A percentile compares a stretch with the other conserved stretches of the same genome.
Conservation (phyloP, 2,329 filamentous ascomycete genomes). For the Xylariaceae sp. region DNA sequence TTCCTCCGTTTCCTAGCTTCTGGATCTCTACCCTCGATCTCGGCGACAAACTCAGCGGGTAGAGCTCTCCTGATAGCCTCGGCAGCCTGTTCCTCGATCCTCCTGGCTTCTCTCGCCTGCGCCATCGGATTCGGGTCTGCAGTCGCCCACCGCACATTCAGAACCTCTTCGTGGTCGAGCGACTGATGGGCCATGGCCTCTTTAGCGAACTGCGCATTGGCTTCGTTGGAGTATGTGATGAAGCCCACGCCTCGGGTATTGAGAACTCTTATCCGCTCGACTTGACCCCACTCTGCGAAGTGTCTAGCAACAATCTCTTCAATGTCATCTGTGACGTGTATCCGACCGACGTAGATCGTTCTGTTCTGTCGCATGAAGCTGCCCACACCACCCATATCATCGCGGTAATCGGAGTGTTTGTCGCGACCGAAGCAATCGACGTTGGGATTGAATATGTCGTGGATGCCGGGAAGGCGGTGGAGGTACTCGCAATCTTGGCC, state of each 20-base stretch:
- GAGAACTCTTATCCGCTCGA: slow-evolving; percentile 83
- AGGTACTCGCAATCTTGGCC: slow-evolving; percentile 93
- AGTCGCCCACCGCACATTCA: slow-evolving; percentile 97
- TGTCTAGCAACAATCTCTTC: slow-evolving; percentile 93
- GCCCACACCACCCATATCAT: slow-evolving; percentile 97
- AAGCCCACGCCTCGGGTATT: slow-evolving; percentile 90
- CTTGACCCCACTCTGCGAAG: slow-evolving; percentile 93
- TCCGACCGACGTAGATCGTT: slow-evolving; percentile 88
- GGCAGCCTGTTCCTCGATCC: slow-evolving; percentile 92
- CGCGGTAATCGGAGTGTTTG: slow-evolving; percentile 87
- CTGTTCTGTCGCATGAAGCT: slow-evolving; percentile 91
- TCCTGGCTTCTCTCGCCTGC: slow-evolving; percentile 81
- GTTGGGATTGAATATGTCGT: slow-evolving; percentile 89
- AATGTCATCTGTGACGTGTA: slow-evolving; percentile 94
- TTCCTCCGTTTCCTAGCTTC: slow-evolving; percentile 84
- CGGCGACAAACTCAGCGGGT: slow-evolving; percentile 84
- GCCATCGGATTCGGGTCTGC: slow-evolving; percentile 94
- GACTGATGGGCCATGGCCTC: slow-evolving; percentile 95
- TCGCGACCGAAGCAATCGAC: slow-evolving; percentile 93
- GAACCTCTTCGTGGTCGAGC: slow-evolving; percentile 83
- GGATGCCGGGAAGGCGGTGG: slow-evolving; percentile 79
- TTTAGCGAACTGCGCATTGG: slow-evolving; percentile 85
- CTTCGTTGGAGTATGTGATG: slow-evolving; percentile 88
- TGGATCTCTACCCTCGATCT: slow-evolving; percentile 87
- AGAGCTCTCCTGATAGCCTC: slow-evolving; percentile 86